These are phyloP conservation scores for Daldinia sp. DNA, from an alignment of 2,329 filamentous ascomycete genomes.

Conservation along the genomic window DNA sequence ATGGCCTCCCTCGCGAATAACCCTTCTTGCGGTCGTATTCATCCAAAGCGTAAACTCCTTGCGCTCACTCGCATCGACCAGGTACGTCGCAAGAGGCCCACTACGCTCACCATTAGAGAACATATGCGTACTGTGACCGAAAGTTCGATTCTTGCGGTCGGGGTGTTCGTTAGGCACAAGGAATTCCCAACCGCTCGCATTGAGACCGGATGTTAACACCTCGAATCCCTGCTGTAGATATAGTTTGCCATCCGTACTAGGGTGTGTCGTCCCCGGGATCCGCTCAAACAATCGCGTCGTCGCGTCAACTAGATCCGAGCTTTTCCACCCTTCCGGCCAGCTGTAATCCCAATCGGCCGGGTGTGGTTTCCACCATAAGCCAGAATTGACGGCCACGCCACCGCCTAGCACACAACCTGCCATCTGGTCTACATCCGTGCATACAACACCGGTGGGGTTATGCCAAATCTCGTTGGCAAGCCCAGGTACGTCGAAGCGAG, in stretches of 20 bases:
- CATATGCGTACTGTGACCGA: conserved; percentile 74
- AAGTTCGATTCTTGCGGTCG: conserved; percentile 73
- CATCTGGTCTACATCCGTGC: conserved; percentile 76
- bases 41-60: conserved; percentile 75
- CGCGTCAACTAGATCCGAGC: conserved; percentile 69
- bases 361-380: conserved; percentile 74
- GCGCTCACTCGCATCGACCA: conserved; percentile 68
- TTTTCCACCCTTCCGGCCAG: conserved; percentile 78
- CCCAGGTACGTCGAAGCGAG: conserved; percentile 76
- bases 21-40: conserved; percentile 72
- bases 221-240: conserved; percentile 75
- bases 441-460: conserved; percentile 71
- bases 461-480: conserved; percentile 77
- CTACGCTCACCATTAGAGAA: conserved; percentile 73
- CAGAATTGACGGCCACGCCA: conserved; percentile 73
- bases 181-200: conserved; percentile 70
- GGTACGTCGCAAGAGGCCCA: conserved; percentile 77
- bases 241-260: conserved; percentile 73
- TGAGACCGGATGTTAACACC: conserved; percentile 70
- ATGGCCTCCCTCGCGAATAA: conserved; percentile 71
- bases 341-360: conserved; percentile 76
- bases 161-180: conserved; percentile 71
- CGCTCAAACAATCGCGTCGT: conserved; percentile 71
- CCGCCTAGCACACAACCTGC: conserved; percentile 77
- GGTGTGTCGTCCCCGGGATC: conserved; percentile 75